Evolutionary conservation across 306 rosid genomes (phyloP), one percentile per base, ranked within the genome.

Genomic region (Morella rubra): DNA sequence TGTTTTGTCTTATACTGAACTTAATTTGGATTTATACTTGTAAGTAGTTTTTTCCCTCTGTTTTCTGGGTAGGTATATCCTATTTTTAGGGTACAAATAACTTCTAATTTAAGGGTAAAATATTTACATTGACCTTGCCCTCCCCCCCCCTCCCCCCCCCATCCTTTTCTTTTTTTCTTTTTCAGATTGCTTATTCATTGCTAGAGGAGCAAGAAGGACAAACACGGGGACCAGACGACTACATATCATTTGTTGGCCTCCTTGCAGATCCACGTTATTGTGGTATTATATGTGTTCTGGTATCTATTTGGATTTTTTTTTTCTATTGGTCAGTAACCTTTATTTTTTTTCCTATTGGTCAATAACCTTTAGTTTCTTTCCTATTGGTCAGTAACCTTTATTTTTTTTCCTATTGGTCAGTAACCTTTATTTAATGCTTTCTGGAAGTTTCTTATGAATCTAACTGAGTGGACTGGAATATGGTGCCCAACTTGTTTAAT

Each of bases 241-340:
- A 88, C 77, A 96, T 96, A 83, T 96, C 99, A 27, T 93, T 96
- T 70, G 99, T 96, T 59, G 80, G 90, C 83, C 98, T 96, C 85
- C 97, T 96, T 85, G 99, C 96, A 72, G 97, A 96, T 85, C 91
- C 97, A 85, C 91, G 96, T 66, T 96, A 88, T 86, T 95, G 96
- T 86, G 97, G 98, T 95, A 94, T 73, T 86, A 79, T 81, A 64
- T 74, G 42, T 40, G 85, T 88, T 72, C 76, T 81, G 90, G 87
- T 87, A 86, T 79, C 83, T 77, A 68, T 81, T 83, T 79, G 71
- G 77, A 73, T 79, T 77, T 77, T 56, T 85, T 44, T 81, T 51
- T 68, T 69, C 62, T 69, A 69, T 32, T 64, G 47, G 78, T 67
- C 71, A 52, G 69, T 77, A 67, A 73, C 73, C 66, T 65, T 76